These are phyloP conservation scores for Tubosaeta sp. DNA, from an alignment of 768 basidiomycete species.

Conservation along the genomic window DNA sequence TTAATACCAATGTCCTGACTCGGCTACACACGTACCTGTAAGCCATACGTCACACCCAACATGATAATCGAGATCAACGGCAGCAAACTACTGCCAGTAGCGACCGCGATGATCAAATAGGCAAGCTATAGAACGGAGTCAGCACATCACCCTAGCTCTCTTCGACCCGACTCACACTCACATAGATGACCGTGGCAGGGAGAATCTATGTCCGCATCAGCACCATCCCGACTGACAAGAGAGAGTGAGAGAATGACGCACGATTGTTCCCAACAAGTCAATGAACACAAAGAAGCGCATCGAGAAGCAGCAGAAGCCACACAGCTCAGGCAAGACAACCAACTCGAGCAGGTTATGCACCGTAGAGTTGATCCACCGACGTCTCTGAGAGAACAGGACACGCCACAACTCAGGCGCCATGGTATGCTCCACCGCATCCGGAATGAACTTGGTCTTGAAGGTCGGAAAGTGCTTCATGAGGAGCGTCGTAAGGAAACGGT, in stretches of 20 bases:
- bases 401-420: constrained; percentile 89
- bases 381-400: constrained; percentile 84
- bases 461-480: constrained; percentile 95
- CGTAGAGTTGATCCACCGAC: constrained; percentile 97
- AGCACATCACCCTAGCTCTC: background rate
- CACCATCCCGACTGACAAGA: background rate
- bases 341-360: constrained; percentile 92
- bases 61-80: constrained; percentile 87
- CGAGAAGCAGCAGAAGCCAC: constrained; percentile 96
- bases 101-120: constrained; percentile 81
- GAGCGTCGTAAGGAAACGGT: constrained; percentile 91
- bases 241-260: constrained; percentile 36
- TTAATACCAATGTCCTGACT: background rate
- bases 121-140: constrained; percentile 47
- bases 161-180: constrained; percentile 58
- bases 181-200: constrained; percentile 87
- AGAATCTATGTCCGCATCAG: constrained; percentile 51
- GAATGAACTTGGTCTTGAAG: constrained; percentile 92
- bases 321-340: constrained; percentile 79
- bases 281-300: constrained; percentile 97
- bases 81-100: constrained; percentile 63
- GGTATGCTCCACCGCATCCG: constrained; percentile 85
- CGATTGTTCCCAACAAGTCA: constrained; percentile 85
- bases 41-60: constrained; percentile 87
- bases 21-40: constrained; percentile 54